A percentile compares a stretch with the other conserved stretches of the same genome.
Conservation (phyloP, 2,329 filamentous ascomycete species). For the Coniosporium tulheliwenetii region DNA sequence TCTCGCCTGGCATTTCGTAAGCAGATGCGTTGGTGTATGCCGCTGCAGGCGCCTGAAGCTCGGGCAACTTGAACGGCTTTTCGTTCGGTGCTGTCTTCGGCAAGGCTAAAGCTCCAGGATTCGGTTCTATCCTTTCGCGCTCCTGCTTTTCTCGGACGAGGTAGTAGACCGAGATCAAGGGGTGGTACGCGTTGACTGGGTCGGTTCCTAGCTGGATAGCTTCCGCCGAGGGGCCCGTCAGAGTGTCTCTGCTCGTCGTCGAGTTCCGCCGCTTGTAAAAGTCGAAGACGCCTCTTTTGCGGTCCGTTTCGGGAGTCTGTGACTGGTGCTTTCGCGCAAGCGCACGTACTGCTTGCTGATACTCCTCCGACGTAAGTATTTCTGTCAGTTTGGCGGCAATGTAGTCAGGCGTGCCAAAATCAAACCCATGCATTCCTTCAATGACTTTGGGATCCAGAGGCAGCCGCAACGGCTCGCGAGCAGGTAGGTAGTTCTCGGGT, state of each 20-base stretch:
- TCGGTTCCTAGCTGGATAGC: constrained; percentile 70
- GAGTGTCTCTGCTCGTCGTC: constrained; percentile 71
- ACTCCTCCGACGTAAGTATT: constrained; percentile 86
- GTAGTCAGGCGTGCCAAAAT: constrained; percentile 76
- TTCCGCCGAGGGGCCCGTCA: constrained; percentile 72
- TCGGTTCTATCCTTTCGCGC: constrained; percentile 47
- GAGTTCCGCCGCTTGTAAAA: constrained; percentile 95
- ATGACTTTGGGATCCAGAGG: constrained; percentile 74
- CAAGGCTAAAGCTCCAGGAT: constrained; percentile 43
- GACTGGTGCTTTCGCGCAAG: constrained; percentile 50
- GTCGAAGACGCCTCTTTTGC: constrained; percentile 87
- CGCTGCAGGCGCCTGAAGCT: constrained; percentile 65
- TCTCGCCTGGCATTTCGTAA: constrained; percentile 83
- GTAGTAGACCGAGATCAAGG: constrained; percentile 86
- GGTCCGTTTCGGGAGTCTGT: constrained; percentile 43
- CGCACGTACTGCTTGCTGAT: constrained; percentile 66
- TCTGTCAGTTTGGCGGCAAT: constrained; percentile 71
- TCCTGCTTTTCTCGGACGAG: constrained; percentile 91
- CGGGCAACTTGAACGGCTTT: constrained; percentile 47
- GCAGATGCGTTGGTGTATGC: constrained; percentile 75
- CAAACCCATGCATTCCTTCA: constrained; percentile 92
- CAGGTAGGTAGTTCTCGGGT: constrained; percentile 77
- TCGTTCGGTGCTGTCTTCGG: constrained; percentile 38
- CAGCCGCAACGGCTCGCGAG: constrained; percentile 68
- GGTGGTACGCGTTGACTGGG: constrained; percentile 84